Evolutionary conservation across 768 basidiomycete genomes (phyloP), one percentile per base, ranked within the genome.

Genomic region (Rubroboletus pulcherrimus): DNA sequence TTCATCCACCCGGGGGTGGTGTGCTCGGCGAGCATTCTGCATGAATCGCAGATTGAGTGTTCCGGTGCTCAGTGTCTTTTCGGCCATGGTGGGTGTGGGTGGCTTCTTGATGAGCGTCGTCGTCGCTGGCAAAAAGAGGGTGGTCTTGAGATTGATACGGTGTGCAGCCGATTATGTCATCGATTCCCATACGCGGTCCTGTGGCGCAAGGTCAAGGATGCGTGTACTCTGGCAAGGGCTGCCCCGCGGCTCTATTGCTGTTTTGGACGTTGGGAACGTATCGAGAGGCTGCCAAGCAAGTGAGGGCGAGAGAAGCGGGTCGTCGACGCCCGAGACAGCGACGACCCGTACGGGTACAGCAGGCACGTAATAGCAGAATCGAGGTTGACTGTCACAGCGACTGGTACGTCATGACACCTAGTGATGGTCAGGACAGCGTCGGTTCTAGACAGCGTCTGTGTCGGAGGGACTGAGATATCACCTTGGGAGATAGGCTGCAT

Each of bases 21-120:
- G 82, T 21, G 79, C 74, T 2, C 81, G 77, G 2, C 81, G 79
- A 0, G 85, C 82, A 71, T 85, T 86, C 67, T 86, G 86, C 86
- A 88, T 88, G 66, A 88, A 88, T 2, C 81, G 80, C 42, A 89
- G 76, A 61, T 81, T 80, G 9, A 87, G 74, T 0, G 86, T 87
- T 30, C 84, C 78, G 29, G 76, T 79, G 68, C 86, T 88, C 37
- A 88, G 75, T 3, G 77, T 75, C 68, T 83, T 85, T 31, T 73
- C 72, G 34, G 40, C 55, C 70, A 70, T 68, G 43, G 31, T 44
- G 21, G 10, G 24, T 31, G 41, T 37, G n/a, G n/a, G n/a, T n/a
- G n/a, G n/a, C n/a, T n/a, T n/a, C n/a, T n/a, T n/a, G n/a, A n/a
- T n/a, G n/a, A n/a, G n/a, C n/a, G n/a, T n/a, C n/a, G 39, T 46